Base-by-base conservation (phyloP, 768 basidiomycete genomes). In the Sarcodon aspratus region DNA sequence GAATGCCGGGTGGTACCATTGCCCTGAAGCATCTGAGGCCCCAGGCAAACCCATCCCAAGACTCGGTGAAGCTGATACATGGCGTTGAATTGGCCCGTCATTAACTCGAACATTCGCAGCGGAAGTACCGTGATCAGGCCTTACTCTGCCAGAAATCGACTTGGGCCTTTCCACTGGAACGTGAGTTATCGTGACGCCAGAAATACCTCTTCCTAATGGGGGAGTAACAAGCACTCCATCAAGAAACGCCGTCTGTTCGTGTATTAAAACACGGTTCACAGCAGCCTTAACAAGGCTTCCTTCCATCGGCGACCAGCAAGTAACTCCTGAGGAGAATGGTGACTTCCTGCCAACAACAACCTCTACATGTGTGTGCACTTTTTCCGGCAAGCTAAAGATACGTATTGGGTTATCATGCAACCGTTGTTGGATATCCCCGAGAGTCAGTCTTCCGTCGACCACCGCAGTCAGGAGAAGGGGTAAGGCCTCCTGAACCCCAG, bases 371-470 rank as follows among this genome's bases (percentile, higher is more conserved):
- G 93, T 92, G 52, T 90, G 77, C 6, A 75, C 60, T 59, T 91
- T 89, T 53, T 96, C 91, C 0, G 90, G 83, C 10, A 98, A 74
- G 33, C 83, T 84, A 61, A 98, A 96, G 61, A 99, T 97, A 36
- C 79, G 75, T 15, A 86, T 76, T 1, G 96, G 95, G 64, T 96
- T 97, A 58, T 97, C 93, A 61, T 92, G 82, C 13, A 97, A 63
- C 44, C 92, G 80, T n/a, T 71, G 60, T 34, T 79, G 80, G 55
- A 99, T 80, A 61, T 88, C 90, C 36, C 88, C 79, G 48, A 96
- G 70, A 0, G 85, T 86, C 27, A 98, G 71, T 33, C 79, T 80
- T 8, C 86, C 85, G 9, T 86, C 76, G 3, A 74, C 67, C 13
- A 96, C 90, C 1, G 96, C 95, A 3, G 82, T 84, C 42, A 99